Evolutionary conservation across 2,329 filamentous ascomycete genomes (phyloP).

Genomic region (Claviceps pazoutovae): DNA sequence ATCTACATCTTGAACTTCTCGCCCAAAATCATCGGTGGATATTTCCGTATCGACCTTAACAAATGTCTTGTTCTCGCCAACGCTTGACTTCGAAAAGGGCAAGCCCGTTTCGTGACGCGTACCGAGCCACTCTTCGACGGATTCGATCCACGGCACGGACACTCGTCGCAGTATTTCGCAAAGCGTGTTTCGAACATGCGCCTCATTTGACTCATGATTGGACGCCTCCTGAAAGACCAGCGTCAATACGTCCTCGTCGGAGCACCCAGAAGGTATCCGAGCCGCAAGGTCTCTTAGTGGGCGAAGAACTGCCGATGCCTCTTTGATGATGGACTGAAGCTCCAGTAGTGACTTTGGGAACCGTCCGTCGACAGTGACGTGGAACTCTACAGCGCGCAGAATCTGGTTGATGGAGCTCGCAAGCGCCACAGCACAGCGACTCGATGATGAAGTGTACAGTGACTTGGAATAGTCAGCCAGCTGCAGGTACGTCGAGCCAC

Average conservation of each 20-base stretch:
- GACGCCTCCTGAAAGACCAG: constrained; percentile 48
- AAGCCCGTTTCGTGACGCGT: constrained; percentile 44
- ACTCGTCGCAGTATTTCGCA: constrained; percentile 52
- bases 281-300: constrained; percentile 38
- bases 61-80: constrained; percentile 39
- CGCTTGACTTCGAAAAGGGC: constrained; percentile 32
- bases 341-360: constrained; percentile 35
- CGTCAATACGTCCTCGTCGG: constrained; percentile 50
- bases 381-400: constrained; percentile 33
- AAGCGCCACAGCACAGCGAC: constrained; percentile 36
- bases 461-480: constrained; percentile 32
- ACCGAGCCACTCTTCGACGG: constrained; percentile 63
- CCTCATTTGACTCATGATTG: constrained; percentile 47
- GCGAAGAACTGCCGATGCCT: constrained; percentile 32
- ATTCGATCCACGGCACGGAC: constrained; percentile 51
- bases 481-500: constrained; percentile 32
- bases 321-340: constrained; percentile 35
- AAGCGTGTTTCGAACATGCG: constrained; percentile 48
- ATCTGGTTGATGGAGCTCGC: constrained; percentile 34
- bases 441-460: constrained; percentile 30
- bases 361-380: constrained; percentile 30
- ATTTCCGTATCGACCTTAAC: constrained; percentile 42
- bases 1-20: constrained; percentile 42
- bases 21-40: constrained; percentile 44
- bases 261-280: constrained; percentile 26